These are phyloP conservation scores for Dendrobium catenatum DNA, from an alignment of 106 monocot genomes.

Conservation along the genomic window DNA sequence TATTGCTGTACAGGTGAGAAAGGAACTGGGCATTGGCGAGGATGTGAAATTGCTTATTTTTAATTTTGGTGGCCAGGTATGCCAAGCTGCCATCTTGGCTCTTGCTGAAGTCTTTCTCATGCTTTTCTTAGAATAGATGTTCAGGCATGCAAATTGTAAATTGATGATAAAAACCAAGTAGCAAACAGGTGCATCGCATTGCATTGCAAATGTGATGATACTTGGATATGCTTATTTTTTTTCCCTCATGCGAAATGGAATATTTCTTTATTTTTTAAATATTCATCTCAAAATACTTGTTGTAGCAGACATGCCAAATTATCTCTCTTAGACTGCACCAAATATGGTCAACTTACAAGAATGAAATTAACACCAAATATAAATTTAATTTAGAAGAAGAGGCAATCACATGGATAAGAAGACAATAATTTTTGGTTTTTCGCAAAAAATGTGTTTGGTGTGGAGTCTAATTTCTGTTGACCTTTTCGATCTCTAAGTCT, in stretches of 20 bases:
- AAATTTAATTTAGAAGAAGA: too few species aligned
- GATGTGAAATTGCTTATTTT: constrained; percentile 73
- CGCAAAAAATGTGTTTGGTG: too few species aligned
- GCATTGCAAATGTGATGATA: not conserved
- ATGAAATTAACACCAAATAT: too few species aligned
- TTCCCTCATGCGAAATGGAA: too few species aligned
- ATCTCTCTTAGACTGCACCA: too few species aligned
- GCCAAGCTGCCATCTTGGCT: not conserved
- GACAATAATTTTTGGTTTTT: too few species aligned
- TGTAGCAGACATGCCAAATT: too few species aligned
- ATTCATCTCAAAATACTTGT: not conserved
- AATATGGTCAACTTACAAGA: too few species aligned
- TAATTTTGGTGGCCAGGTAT: constrained; percentile 94
- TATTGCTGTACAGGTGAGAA: constrained; percentile 57
- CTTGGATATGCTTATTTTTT: not conserved
- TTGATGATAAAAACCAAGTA: too few species aligned
- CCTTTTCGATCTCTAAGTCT: too few species aligned
- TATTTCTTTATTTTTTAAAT: not conserved
- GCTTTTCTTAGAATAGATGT: not conserved
- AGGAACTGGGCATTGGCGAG: constrained; percentile 61
- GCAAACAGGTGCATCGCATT: not conserved
- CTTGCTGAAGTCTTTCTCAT: not conserved
- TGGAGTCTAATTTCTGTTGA: too few species aligned
- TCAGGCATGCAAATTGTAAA: not conserved
- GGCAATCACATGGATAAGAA: too few species aligned